phyloP scores from a whole-genome alignment of 2,329 filamentous ascomycete genomes.

The Nemania serpens region DNA sequence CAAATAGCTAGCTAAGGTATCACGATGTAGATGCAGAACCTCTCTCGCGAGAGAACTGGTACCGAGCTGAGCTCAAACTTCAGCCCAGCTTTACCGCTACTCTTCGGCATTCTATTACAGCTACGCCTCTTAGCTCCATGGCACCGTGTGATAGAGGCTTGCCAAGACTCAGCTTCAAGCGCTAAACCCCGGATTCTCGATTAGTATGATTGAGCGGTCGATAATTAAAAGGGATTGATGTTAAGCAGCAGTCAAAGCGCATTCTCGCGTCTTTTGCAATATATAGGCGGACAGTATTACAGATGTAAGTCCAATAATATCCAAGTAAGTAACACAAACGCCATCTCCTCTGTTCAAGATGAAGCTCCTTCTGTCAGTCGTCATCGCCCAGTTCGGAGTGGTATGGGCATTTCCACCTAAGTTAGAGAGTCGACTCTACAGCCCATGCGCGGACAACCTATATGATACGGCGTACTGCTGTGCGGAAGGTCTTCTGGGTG shows the following conservation, averaged over 20 bases:
- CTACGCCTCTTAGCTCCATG: neutral
- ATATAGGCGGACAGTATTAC: neutral
- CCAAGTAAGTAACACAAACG: neutral
- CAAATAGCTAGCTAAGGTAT: neutral
- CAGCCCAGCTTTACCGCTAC: neutral
- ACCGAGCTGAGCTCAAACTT: neutral
- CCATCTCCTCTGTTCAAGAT: neutral
- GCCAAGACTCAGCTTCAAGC: conserved; percentile 9
- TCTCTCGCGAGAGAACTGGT: neutral
- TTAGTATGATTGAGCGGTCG: neutral
- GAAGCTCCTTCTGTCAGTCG: neutral
- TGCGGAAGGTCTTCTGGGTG: neutral
- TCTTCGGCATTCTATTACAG: neutral
- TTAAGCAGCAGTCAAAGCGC: neutral
- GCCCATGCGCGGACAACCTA: neutral
- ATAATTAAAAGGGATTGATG: too few species aligned
- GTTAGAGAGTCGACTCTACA: neutral
- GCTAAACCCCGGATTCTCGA: neutral
- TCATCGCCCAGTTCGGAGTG: conserved; percentile 2
- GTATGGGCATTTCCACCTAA: conserved; percentile 11
- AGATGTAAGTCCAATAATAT: too few species aligned
- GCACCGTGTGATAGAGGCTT: conserved; percentile 2
- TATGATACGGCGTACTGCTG: conserved; percentile 15
- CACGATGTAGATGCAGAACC: neutral
- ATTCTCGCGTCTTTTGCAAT: neutral